Base-by-base conservation (phyloP, 2,329 filamentous ascomycete species). In the Apiospora malaysiana region DNA sequence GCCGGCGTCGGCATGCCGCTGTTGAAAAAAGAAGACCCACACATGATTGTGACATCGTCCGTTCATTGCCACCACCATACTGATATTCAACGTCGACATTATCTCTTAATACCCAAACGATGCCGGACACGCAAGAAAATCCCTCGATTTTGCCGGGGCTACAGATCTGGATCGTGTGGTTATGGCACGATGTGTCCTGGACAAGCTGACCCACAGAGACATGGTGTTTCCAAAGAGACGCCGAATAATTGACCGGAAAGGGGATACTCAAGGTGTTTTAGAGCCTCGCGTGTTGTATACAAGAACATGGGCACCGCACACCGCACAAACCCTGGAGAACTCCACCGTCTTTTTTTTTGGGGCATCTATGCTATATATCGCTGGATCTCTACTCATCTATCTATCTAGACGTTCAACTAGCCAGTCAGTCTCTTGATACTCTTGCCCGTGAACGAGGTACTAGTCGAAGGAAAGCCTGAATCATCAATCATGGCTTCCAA, bases 211-310 rank as follows among this genome's bases (percentile, higher is more conserved):
- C 56, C 56, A 63, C 56, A 12, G 18, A 63, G 56, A 21, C 56
- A 18, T 40, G 27, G 23, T 21, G 32, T 63, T 37, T 40, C 32
- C 32, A 40, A 47, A 63, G 56, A 63, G 56, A 40, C 56, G 56
- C 56, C 56, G 56, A 63, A 63, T 40, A 63, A 40, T 40, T 63
- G 56, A 40, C 56, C 56, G 56, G 56, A 63, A 63, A 63, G 56
- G 56, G 56, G 56, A 40, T 63, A 21, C 56, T 63, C 56, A n/a
- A n/a, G 8, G n/a, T 63, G 32, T 40, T 37, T 63, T 63, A 63
- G 56, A 63, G 8, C 21, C 21, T 63, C 56, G 27, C 27, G 27
- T 4, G 45, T 7, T 21, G 32, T 23, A 63, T 63, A 40, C 56
- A 63, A 63, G 56, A 63, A 63, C 27, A 32, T 40, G 56, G 56